Percentiles rank a stretch among this genome's conserved stretches.
Conservation (phyloP, 1,284 basidiomycete species). For the Wallemia mellicola region DNA sequence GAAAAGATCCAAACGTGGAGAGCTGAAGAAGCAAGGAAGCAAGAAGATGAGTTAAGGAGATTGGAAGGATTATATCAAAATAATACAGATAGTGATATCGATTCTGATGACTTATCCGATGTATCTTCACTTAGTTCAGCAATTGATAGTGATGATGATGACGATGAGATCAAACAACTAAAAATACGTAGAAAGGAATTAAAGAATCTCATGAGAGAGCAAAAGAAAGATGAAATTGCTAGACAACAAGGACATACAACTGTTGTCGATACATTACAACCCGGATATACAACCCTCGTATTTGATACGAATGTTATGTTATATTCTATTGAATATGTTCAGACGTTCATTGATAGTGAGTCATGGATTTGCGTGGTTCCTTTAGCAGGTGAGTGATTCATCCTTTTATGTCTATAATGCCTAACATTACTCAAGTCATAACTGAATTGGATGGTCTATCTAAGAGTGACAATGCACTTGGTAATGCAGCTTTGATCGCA, state of each 20-base stretch:
- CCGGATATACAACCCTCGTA: conserved; percentile 69
- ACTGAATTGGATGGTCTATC: conserved; percentile 83
- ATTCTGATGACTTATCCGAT: neutral
- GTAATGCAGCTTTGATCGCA: conserved; percentile 32
- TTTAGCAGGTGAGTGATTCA: conserved; percentile 24
- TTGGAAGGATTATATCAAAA: neutral
- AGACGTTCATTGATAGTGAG: conserved; percentile 43
- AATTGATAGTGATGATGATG: conserved; percentile 24
- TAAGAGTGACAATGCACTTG: conserved; percentile 31
- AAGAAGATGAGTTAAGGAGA: neutral
- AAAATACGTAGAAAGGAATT: conserved; percentile 8
- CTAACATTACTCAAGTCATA: conserved; percentile 24
- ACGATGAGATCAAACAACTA: conserved; percentile 20
- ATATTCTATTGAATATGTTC: conserved; percentile 39
- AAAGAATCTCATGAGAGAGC: conserved; percentile 1
- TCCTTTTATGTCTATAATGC: neutral
- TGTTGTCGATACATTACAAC: conserved; percentile 19
- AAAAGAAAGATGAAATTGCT: conserved; percentile 7
- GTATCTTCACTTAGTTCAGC: neutral
- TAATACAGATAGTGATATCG: neutral
- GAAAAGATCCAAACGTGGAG: conserved; percentile 39
- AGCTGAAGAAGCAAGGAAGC: conserved; percentile 26
- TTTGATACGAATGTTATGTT: conserved; percentile 83
- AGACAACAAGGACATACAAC: conserved; percentile 2
- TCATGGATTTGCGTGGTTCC: conserved; percentile 73